phyloP scores from a whole-genome alignment of 257 asterid species.

The Jacaranda copaia region DNA sequence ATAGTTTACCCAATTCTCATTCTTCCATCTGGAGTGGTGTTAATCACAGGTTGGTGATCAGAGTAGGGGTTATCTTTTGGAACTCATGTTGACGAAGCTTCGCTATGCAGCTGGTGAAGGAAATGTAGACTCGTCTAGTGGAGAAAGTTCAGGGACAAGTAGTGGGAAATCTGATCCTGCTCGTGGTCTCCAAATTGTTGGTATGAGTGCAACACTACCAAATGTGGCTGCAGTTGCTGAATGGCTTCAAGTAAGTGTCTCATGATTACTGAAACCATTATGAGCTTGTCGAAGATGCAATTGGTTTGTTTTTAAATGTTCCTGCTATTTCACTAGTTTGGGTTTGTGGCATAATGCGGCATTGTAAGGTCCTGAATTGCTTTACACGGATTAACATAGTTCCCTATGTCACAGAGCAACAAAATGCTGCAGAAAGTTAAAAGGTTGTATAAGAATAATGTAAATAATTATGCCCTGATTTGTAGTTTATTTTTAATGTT shows the following conservation, averaged over 20 bases:
- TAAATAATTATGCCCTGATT: not conserved
- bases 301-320: constrained; percentile 21
- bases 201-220: constrained; percentile 98
- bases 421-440: constrained; percentile 27
- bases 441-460: not conserved
- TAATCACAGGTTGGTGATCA: constrained; percentile 92
- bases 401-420: not conserved
- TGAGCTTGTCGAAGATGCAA: constrained; percentile 17
- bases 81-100: constrained; percentile 94
- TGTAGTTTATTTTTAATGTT: not conserved
- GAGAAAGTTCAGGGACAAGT: constrained; percentile 87
- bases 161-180: constrained; percentile 81
- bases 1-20: constrained; percentile 23
- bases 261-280: constrained; percentile 24
- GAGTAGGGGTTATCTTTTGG: constrained; percentile 95
- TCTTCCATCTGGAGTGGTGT: constrained; percentile 34
- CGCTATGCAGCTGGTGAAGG: constrained; percentile 98
- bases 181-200: constrained; percentile 93
- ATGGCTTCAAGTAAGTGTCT: constrained; percentile 89
- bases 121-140: constrained; percentile 79
- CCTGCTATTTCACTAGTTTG: constrained; percentile 6
- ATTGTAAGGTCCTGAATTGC: not conserved
- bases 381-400: constrained; percentile 2
- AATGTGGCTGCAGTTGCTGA: constrained; percentile 94
- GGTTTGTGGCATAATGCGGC: not conserved